Conservation (phyloP, 371 early-diverging fungal species). For the Cladochytrium tenue region DNA sequence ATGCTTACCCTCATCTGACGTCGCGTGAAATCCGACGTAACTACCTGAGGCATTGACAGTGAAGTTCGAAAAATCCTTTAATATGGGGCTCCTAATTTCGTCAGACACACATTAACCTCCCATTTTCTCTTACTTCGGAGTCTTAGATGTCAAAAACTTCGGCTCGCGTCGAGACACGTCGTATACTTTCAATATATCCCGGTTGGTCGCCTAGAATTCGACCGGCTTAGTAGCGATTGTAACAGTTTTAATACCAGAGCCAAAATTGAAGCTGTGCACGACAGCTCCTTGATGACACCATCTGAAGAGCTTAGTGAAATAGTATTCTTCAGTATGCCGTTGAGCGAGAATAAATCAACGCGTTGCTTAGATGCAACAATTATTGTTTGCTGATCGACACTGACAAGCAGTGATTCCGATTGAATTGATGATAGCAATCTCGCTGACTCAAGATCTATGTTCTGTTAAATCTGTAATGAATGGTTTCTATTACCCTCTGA, state of each 20-base stretch:
- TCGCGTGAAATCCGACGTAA: no score
- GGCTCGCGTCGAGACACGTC: conserved; percentile 26
- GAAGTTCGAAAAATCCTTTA: no score
- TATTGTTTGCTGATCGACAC: conserved; percentile 23
- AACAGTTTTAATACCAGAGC: conserved; percentile 13
- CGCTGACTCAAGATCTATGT: conserved; percentile 19
- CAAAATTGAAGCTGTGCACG: conserved; percentile 8
- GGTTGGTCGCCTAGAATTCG: conserved; percentile 26
- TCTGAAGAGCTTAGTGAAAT: conserved; percentile 17
- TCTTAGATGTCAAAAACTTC: conserved; percentile 23
- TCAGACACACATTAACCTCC: no score
- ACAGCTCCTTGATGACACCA: conserved; percentile 9
- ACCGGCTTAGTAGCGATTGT: neutral
- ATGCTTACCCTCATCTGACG: no score
- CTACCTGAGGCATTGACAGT: no score
- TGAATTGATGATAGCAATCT: conserved; percentile 21
- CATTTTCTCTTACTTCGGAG: conserved; percentile 9
- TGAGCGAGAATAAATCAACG: conserved; percentile 30
- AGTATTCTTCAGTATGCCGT: conserved; percentile 25
- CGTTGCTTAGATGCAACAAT: conserved; percentile 21
- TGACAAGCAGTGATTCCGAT: conserved; percentile 21
- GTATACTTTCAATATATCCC: conserved; percentile 31
- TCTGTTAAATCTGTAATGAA: neutral
- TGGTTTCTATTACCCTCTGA: conserved; percentile 26
- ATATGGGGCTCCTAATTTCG: no score